phyloP scores from a whole-genome alignment of 441 rosid species.

The Brassica balearica region DNA sequence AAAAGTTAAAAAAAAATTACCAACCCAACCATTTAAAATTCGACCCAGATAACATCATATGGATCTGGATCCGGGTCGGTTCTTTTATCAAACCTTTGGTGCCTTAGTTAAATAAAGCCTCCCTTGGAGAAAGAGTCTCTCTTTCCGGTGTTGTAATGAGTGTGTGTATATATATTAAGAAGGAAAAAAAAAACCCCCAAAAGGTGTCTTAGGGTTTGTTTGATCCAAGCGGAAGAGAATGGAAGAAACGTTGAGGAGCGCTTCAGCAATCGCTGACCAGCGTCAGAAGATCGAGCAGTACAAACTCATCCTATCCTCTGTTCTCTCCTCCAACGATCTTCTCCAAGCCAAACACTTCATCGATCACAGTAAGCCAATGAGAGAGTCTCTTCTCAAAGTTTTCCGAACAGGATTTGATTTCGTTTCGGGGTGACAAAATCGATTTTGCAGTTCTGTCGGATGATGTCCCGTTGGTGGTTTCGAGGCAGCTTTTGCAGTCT shows the following conservation, averaged over 20 bases:
- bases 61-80: neutral
- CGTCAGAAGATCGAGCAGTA: conserved; percentile 99
- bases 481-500: conserved; percentile 93
- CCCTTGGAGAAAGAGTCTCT: too few species aligned
- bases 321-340: conserved; percentile 83
- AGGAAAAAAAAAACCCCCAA: neutral
- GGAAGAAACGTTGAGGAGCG: conserved; percentile 83
- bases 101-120: too few species aligned
- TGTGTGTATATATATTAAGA: too few species aligned
- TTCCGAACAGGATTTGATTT: neutral
- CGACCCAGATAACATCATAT: neutral
- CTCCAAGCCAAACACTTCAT: conserved; percentile 81
- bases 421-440: neutral
- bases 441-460: conserved; percentile 81
- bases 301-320: conserved; percentile 82
- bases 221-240: conserved; percentile 42
- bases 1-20: neutral
- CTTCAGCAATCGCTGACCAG: conserved; percentile 86
- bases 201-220: conserved; percentile 41
- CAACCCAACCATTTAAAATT: neutral
- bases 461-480: conserved; percentile 91
- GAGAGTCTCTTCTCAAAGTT: conserved; percentile 6
- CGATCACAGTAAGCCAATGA: conserved; percentile 64
- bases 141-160: too few species aligned
- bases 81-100: too few species aligned